Evolutionary conservation across 495 filamentous ascomycete species (phyloP).

Genomic region (Podospora sp.): DNA sequence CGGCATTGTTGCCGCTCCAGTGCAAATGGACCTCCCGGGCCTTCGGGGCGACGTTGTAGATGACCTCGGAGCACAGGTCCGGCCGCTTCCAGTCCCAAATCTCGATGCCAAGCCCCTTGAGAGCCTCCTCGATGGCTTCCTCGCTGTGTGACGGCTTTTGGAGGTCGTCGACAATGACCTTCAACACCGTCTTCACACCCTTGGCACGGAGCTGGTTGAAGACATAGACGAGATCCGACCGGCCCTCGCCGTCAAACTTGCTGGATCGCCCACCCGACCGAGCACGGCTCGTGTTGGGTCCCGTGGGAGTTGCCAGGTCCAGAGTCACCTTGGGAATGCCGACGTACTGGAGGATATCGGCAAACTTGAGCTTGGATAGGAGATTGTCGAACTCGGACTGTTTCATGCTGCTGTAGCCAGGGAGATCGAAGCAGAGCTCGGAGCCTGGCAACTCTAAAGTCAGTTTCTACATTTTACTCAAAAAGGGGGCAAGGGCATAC

Average conservation of each 20-base stretch:
- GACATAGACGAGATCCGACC: neutral
- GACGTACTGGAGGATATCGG: constrained; percentile 30
- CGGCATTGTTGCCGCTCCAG: constrained; percentile 34
- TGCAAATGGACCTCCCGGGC: constrained; percentile 29
- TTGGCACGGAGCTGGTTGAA: constrained; percentile 17
- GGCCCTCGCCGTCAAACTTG: neutral
- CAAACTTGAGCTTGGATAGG: constrained; percentile 24
- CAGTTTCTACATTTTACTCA: neutral
- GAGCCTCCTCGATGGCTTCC: constrained; percentile 27
- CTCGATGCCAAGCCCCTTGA: constrained; percentile 27
- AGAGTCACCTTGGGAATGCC: constrained; percentile 22
- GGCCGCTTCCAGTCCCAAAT: constrained; percentile 35
- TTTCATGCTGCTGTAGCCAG: neutral
- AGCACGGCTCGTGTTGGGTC: constrained; percentile 1
- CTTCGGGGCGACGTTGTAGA: constrained; percentile 21
- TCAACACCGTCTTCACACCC: constrained; percentile 29
- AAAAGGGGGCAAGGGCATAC: neutral
- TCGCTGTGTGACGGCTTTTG: constrained; percentile 32
- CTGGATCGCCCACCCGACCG: neutral
- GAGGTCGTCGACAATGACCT: constrained; percentile 35
- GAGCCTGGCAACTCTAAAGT: neutral
- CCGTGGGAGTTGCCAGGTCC: neutral
- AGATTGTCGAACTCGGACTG: neutral
- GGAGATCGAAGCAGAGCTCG: neutral
- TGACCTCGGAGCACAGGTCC: constrained; percentile 30